Conservation (phyloP, 768 basidiomycete species). For the Lanmaoa rubissima region DNA sequence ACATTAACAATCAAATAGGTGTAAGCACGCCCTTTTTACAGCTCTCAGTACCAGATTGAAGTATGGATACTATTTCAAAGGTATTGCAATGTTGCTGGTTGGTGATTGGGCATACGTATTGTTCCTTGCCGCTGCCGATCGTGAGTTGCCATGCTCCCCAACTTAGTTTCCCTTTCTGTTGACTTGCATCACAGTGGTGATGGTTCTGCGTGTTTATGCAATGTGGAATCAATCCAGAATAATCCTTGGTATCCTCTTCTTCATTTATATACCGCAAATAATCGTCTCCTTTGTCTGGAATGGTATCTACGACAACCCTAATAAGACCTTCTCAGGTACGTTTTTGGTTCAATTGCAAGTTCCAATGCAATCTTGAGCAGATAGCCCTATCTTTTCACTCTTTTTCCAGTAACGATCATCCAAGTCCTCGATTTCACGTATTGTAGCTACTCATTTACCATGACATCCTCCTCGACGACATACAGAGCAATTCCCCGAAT, state of each 20-base stretch:
- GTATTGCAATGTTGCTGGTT: not conserved
- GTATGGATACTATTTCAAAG: not conserved
- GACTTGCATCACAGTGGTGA: conserved; percentile 7
- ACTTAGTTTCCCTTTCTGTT: not conserved
- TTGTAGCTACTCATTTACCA: not conserved
- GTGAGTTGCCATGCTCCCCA: conserved; percentile 1
- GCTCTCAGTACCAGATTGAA: not conserved
- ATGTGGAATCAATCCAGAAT: conserved; percentile 12
- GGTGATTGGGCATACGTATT: conserved; percentile 10
- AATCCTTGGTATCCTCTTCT: conserved; percentile 6
- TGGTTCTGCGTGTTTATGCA: conserved; percentile 17
- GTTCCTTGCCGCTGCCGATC: conserved; percentile 13
- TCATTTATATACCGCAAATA: not conserved
- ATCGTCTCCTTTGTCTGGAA: not conserved
- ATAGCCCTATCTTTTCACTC: not conserved
- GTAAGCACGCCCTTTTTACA: conserved; percentile 1
- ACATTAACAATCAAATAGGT: not conserved
- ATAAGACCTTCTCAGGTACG: conserved; percentile 4
- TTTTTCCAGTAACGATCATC: not conserved
- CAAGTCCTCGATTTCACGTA: not conserved
- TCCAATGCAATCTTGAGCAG: not conserved
- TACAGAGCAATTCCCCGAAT: conserved; percentile 10
- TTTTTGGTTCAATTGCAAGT: not conserved
- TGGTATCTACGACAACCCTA: not conserved
- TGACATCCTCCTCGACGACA: not conserved